Base-by-base conservation (phyloP, 2,329 filamentous ascomycete genomes). In the Hymenoscyphus albidus region DNA sequence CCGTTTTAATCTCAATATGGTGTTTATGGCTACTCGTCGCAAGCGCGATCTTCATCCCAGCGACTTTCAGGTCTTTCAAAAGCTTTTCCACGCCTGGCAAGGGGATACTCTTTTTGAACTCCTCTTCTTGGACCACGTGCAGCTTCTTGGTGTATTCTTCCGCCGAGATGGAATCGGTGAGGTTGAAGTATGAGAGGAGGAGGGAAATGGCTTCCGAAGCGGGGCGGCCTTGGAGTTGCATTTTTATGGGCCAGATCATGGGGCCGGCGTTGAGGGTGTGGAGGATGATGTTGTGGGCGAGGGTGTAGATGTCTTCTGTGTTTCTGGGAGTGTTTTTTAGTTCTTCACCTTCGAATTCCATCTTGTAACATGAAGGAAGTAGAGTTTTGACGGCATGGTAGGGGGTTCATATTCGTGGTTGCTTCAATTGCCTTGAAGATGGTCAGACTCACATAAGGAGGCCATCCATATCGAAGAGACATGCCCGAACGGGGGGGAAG, bases 391-490 rank as follows among this genome's bases (percentile, higher is more conserved):
- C 27, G 27, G 27, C 27, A 27, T 27, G 27, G 3, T 27, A 27
- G 27, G 27, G 27, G 27, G 27, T 3, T 27, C 27, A 3, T 27
- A 27, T 27, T 27, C 3, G 27, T 27, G 27, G 27, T 35, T 35
- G 35, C 1, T 35, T 35, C 35, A 10, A 35, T 7, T 1, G 35
- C 6, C 16, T 44, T 18, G 44, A 18, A 10, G 14, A 6, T 10
- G 16, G 13, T 18, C 2, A 4, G 12, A 51, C 44, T 51, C 9
- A 51, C 44, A 99, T 91, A 18, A 99, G 86, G 48, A 98, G 88
- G 67, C 95, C 95, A 78, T 99, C 95, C 93, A 98, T 97, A 81
- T 98, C 95, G 77, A 99, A 98, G 70, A 99, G 88, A 78, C 93
- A 97, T 70, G 94, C 95, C 71, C 92, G 86, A 66, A 98, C 83